phyloP scores from a whole-genome alignment of 2,329 filamentous ascomycete genomes.

The Sphaerulina vaccinii region DNA sequence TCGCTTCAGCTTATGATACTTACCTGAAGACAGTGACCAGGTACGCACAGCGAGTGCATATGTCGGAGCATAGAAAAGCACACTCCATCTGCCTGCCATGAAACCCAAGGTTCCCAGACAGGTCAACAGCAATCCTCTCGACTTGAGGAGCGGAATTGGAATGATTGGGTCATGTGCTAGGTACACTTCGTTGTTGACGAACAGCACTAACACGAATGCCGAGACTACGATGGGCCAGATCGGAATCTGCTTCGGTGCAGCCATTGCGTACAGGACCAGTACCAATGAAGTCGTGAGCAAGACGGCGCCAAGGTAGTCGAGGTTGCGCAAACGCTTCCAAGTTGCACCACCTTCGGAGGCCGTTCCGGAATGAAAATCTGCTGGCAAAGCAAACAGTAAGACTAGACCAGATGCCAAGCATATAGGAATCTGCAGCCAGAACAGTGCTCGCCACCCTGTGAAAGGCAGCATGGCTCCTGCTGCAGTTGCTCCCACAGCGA shows the following conservation, averaged over 20 bases:
- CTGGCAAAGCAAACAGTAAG: constrained; percentile 66
- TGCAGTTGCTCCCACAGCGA: constrained; percentile 69
- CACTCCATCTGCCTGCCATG: constrained; percentile 77
- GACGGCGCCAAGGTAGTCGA: constrained; percentile 73
- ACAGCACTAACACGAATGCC: constrained; percentile 55
- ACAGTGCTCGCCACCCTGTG: constrained; percentile 72
- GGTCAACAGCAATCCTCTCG: constrained; percentile 68
- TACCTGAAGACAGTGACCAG: constrained; percentile 66
- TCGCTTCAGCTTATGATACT: no score
- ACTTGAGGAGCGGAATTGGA: constrained; percentile 67
- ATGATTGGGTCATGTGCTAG: constrained; percentile 70
- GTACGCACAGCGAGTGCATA: constrained; percentile 75
- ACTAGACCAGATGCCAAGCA: constrained; percentile 60
- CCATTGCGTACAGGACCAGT: constrained; percentile 69
- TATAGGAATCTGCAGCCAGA: constrained; percentile 69
- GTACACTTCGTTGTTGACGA: constrained; percentile 62
- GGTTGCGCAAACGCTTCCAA: constrained; percentile 56
- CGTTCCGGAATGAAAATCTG: constrained; percentile 37
- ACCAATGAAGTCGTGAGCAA: constrained; percentile 65
- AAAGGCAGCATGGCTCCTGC: constrained; percentile 63
- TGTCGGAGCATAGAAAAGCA: constrained; percentile 78
- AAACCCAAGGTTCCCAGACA: constrained; percentile 73
- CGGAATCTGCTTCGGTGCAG: constrained; percentile 61
- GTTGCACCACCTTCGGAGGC: constrained; percentile 24
- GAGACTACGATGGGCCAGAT: constrained; percentile 61